Evolutionary conservation across 306 rosid species (phyloP).

Genomic region (Arachis stenosperma): DNA sequence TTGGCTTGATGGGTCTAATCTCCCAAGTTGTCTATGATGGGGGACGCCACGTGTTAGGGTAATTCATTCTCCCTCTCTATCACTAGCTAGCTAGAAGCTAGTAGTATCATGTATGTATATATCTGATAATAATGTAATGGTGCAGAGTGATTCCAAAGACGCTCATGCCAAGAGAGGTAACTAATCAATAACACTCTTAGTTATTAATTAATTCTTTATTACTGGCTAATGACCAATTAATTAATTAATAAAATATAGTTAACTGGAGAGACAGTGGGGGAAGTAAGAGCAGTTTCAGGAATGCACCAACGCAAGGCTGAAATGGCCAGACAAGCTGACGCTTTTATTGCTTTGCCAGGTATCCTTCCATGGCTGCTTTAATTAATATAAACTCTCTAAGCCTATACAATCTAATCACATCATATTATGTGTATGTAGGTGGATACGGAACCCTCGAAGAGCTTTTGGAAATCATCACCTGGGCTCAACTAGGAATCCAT

Average conservation of each 20-base stretch:
- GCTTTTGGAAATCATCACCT: conserved; percentile 81
- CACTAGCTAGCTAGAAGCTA: neutral
- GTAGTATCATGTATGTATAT: neutral
- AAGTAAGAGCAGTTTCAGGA: conserved; percentile 80
- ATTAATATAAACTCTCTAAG: no score
- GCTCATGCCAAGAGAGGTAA: conserved; percentile 92
- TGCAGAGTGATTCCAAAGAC: conserved; percentile 89
- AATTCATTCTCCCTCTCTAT: neutral
- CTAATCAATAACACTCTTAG: neutral
- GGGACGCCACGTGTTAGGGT: conserved; percentile 99
- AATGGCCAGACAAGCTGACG: conserved; percentile 95
- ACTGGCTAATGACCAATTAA: no score
- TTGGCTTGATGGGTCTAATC: conserved; percentile 88
- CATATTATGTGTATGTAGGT: conserved; percentile 42
- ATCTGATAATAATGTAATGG: neutral
- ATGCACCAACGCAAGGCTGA: conserved; percentile 99
- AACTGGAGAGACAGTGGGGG: conserved; percentile 86
- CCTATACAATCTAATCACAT: neutral
- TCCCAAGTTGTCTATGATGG: conserved; percentile 91
- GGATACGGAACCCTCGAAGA: conserved; percentile 96
- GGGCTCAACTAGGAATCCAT: conserved; percentile 97
- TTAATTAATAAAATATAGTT: conserved; percentile 49
- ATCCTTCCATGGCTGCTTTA: no score
- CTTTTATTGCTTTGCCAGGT: conserved; percentile 95
- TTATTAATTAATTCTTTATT: neutral